A percentile compares a stretch with the other conserved stretches of the same genome.
Conservation (phyloP, 495 filamentous ascomycete genomes). For the Aspergillus bridgeri region DNA sequence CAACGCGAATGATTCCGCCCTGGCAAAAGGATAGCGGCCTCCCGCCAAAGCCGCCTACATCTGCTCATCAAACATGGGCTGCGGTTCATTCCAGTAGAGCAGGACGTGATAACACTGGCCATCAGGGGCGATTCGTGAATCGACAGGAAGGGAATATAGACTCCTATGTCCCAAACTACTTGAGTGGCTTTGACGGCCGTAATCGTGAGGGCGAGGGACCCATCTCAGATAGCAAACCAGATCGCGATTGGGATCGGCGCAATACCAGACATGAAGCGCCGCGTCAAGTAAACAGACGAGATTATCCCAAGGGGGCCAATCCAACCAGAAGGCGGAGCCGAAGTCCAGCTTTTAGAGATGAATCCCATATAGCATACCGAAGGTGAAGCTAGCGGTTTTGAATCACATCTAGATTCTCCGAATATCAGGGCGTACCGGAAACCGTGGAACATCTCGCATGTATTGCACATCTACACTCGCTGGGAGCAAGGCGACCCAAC, state of each 20-base stretch:
- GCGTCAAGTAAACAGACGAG: constrained; percentile 21
- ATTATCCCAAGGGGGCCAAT: constrained; percentile 30
- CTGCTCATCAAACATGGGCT: constrained; percentile 31
- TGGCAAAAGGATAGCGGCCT: constrained; percentile 33
- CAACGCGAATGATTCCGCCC: constrained; percentile 19
- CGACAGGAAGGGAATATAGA: constrained; percentile 34
- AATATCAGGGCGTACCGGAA: too few relatives aligned
- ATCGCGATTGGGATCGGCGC: constrained; percentile 23
- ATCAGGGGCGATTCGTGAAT: constrained; percentile 22
- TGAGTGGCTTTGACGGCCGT: not conserved
- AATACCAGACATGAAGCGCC: constrained; percentile 14
- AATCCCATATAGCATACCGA: constrained; percentile 16
- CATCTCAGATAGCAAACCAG: constrained; percentile 13
- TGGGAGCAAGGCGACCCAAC: too few relatives aligned
- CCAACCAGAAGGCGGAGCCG: constrained; percentile 36
- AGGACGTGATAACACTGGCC: constrained; percentile 28
- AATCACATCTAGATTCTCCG: not conserved
- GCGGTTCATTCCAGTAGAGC: constrained; percentile 23
- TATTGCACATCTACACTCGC: not conserved
- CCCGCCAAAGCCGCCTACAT: constrained; percentile 38
- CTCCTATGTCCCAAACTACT: constrained; percentile 41
- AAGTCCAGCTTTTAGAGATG: constrained; percentile 34
- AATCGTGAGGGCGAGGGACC: constrained; percentile 7
- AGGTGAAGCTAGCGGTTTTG: constrained; percentile 5
- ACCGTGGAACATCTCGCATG: too few relatives aligned